Base-by-base conservation (phyloP, 768 basidiomycete species). In the Suillus plorans region DNA sequence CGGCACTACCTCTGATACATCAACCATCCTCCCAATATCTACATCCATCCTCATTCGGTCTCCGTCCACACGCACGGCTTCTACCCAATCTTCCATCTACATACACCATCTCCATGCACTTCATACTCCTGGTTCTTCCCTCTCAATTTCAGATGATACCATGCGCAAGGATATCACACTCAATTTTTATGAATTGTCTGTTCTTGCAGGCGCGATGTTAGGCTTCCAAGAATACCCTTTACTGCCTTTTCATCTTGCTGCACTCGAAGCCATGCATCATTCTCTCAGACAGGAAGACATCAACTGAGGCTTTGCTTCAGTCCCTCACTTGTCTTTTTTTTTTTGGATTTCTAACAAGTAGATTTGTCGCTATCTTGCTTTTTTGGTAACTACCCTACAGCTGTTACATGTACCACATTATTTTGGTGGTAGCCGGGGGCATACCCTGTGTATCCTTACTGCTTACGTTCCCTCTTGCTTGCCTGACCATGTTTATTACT, bases 201-300 rank as follows among this genome's bases (percentile, higher is more conserved):
- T 91, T 36, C 84, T 94, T 12, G 82, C 86, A 3, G 75, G 76
- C 31, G 72, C 73, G 59, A 70, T 67, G 47, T 58, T 74, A 41
- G 80, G 79, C 66, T 77, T 85, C 56, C 80, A 77, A 36, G 80
- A 78, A 61, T 81, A 85, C 69, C 80, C 85, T 12, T 77, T 80
- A 45, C 73, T 94, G 60, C 92, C 92, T 14, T 86, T 89, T 71
- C 92, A 94, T 71, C 80, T 94, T 42, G 88, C 86, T 37, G 90
- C 90, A 18, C 80, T 91, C 31, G 86, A 91, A 64, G 80, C 81
- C 22, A 90, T 92, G 85, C 74, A 76, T 20, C 70, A 72, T 37
- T 78, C 79, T 5, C 71, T 82, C n/a, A 69, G 68, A 47, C 76
- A 76, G 49, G 75, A 75, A 60, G 66, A 69, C 16, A 60, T 59